Evolutionary conservation across 495 filamentous ascomycete species (phyloP).

Genomic region (Podospora comata): DNA sequence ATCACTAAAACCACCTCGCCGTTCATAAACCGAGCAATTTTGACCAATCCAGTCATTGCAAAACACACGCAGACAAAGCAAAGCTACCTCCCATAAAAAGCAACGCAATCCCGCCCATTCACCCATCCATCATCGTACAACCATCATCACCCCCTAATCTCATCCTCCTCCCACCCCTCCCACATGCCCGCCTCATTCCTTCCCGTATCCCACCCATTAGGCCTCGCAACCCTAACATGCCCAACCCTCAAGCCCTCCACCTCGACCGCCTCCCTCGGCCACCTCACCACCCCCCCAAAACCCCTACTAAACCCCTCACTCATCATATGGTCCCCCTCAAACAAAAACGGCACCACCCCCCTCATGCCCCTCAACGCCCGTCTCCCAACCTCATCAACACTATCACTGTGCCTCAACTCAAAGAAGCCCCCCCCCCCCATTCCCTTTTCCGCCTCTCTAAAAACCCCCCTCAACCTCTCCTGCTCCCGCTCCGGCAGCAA

Average conservation of each 20-base stretch:
- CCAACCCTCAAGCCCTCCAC: slow-evolving; percentile 52
- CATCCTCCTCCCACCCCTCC: slow-evolving; percentile 49
- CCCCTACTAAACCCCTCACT: slow-evolving; percentile 47
- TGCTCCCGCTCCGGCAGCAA: slow-evolving; percentile 57
- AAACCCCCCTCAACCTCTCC: slow-evolving; percentile 50
- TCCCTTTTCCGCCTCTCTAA: slow-evolving; percentile 21
- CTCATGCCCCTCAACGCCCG: slow-evolving; percentile 63
- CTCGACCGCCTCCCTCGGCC: slow-evolving; percentile 51
- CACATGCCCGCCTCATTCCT: slow-evolving; percentile 37
- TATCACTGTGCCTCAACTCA: slow-evolving; percentile 62
- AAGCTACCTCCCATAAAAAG: too few species aligned
- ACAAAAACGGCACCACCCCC: slow-evolving; percentile 49
- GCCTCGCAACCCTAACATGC: slow-evolving; percentile 52
- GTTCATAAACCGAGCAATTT: too few species aligned
- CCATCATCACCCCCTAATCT: slow-evolving; percentile 10
- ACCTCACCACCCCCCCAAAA: slow-evolving; percentile 47
- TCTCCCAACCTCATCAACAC: slow-evolving; percentile 68
- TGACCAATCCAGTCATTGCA: too few species aligned
- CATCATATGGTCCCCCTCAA: slow-evolving; percentile 39
- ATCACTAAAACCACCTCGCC: too few species aligned
- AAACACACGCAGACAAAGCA: too few species aligned
- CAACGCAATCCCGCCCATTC: too few species aligned
- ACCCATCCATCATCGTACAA: too few species aligned
- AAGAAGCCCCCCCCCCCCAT: slow-evolving; percentile 54
- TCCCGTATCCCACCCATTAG: slow-evolving; percentile 55